Evolutionary conservation across 805 yeast species (phyloP).

Genomic region (Metschnikowia vanudenii): DNA sequence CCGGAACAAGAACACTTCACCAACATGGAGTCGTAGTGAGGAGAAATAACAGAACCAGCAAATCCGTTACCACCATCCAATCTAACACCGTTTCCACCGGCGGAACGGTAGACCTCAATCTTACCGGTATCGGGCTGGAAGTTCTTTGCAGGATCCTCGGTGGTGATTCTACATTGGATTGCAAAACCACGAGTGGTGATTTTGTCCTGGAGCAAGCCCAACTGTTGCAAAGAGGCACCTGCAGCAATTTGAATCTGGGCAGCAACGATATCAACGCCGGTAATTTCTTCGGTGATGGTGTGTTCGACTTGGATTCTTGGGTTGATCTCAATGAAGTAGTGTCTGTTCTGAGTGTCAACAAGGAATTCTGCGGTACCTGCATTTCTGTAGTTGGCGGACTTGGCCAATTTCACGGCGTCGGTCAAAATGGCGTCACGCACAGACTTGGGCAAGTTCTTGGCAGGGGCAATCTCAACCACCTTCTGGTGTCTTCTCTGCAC

Average conservation of each 20-base stretch:
- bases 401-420: constrained; percentile 93
- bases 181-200: constrained; percentile 97
- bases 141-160: constrained; percentile 94
- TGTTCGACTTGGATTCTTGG: constrained; percentile 98
- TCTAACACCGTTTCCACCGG: constrained; percentile 99
- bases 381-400: constrained; percentile 83
- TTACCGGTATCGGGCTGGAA: constrained; percentile 99
- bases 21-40: constrained; percentile 97
- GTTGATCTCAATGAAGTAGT: constrained; percentile 95
- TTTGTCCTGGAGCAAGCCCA: constrained; percentile 91
- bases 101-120: constrained; percentile 94
- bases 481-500: constrained; percentile 99
- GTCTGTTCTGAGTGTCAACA: constrained; percentile 91
- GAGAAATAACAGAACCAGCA: constrained; percentile 94
- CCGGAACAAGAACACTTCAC: constrained; percentile 98
- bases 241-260: constrained; percentile 99
- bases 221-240: constrained; percentile 89
- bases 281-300: constrained; percentile 97
- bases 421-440: constrained; percentile 90
- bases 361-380: constrained; percentile 99
- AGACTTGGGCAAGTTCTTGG: constrained; percentile 75
- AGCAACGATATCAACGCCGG: constrained; percentile 96
- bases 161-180: constrained; percentile 97
- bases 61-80: constrained; percentile 98
- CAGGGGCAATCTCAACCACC: constrained; percentile 98